Evolutionary conservation across 2,329 filamentous ascomycete genomes (phyloP), one percentile per base, ranked within the genome.

Genomic region (Sporothrix brasiliensis): DNA sequence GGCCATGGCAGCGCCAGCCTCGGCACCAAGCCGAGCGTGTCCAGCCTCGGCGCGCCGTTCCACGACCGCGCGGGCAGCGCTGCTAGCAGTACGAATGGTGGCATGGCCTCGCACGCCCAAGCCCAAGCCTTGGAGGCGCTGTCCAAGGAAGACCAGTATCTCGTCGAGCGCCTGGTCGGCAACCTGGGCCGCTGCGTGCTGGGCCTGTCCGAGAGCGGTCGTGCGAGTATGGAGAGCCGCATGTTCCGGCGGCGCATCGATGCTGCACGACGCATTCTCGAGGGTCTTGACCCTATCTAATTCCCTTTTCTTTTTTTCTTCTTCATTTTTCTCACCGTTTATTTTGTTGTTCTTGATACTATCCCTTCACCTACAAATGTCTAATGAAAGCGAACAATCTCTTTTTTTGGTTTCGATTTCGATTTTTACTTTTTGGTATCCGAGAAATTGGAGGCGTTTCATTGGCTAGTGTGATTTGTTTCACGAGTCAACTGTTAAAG

Each of bases 221-320:
- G 81, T 73, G 80, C 85, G 71, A 84, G 84, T 75, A 80, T 87
- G 72, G 87, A 92, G 74, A 86, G 85, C 66, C 84, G 89, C 69
- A 83, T 90, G 71, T 88, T 91, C 78, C 84, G 92, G 72, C 83
- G 91, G 73, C 85, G 91, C 74, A 84, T 97, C 67, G 92, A 96
- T 74, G 87, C 88, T 68, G 93, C 93, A 5, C 88, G 89, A 72
- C 85, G 87, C 68, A 86, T 92, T 3, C 82, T 97, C 41, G 92
- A 94, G 74, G 92, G 92, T 5, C 81, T 89, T 71, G 85, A 89
- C 39, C 49, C 71, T 1, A 69, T 73, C 2, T 75, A 21, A 47
- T 6, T 24, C 24, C 34, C 54, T 61, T 34, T 34, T 52, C 34
- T 24, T 14, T 9, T 44, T 16, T 44, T 7, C 13, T 41, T 44